Base-by-base conservation (phyloP, 2,329 filamentous ascomycete genomes). In the Didymella pinodella region DNA sequence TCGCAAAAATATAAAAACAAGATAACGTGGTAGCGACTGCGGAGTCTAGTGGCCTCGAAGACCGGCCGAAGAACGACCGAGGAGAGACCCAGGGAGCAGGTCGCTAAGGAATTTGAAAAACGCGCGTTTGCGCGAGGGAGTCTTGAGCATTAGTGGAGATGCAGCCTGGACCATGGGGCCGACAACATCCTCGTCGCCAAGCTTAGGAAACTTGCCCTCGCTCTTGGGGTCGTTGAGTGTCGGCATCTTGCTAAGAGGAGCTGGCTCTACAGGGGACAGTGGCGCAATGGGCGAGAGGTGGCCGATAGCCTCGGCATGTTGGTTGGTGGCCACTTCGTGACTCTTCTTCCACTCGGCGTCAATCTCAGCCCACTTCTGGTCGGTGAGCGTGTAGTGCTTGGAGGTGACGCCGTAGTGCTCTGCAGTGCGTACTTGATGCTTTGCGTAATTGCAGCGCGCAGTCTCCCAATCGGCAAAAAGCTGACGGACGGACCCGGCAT, bases 371-470 rank as follows among this genome's bases (percentile, higher is more conserved):
- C 94, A 97, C 76, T 98, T 98, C 61, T 90, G 86, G 76, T 95
- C 89, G 0, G 93, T 97, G 56, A 95, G 83, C 50, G 84, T 86
- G 78, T 93, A 97, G 55, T 91, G 95, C 75, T 92, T 95, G 53
- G 93, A 97, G 0, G 92, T 97, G 32, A 89, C 84, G 16, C 93
- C 93, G 68, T 96, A 96, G 78, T 97, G 92, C 77, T 97, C 93
- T 55, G 91, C 90, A 0, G 91, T 95, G 57, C 92, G 90, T 11
- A 92, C 90, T 20, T 96, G 86, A 71, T 97, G 93, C 76, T 93
- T 94, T 65, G 91, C 91, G 79, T 93, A 97, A 75, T 96, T 95
- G 75, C 86, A 86, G 48, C 92, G 86, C 28, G 94, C 94, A 32
- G 86, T 79, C 68, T 94, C 89, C 93, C 93, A 97, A 70, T 96